A percentile compares a stretch with the other conserved stretches of the same genome.
These are phyloP conservation scores for Saccharomycopsis microspora DNA, from an alignment of 805 yeast genomes.

Conservation along the genomic window DNA sequence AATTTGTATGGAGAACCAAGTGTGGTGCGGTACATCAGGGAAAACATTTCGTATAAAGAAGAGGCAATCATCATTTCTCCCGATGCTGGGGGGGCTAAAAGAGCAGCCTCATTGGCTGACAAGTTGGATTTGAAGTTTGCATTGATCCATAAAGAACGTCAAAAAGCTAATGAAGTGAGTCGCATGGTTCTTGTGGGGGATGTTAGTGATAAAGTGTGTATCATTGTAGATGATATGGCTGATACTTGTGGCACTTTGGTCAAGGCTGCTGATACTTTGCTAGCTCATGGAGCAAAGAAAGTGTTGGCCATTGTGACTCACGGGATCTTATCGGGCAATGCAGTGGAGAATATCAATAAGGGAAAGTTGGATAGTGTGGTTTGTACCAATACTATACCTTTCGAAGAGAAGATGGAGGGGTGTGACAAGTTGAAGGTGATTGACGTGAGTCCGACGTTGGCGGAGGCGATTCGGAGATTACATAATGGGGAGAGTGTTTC, in stretches of 20 bases:
- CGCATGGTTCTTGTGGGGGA: conserved; percentile 83
- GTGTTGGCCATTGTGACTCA: conserved; percentile 80
- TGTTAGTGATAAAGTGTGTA: conserved; percentile 62
- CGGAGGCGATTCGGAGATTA: conserved; percentile 74
- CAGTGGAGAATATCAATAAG: conserved; percentile 57
- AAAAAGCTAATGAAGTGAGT: conserved; percentile 72
- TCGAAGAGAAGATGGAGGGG: conserved; percentile 44
- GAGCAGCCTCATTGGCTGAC: conserved; percentile 82
- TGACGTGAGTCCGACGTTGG: conserved; percentile 64
- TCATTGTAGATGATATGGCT: conserved; percentile 82
- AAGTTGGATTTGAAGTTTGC: conserved; percentile 72
- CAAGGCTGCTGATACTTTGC: conserved; percentile 67
- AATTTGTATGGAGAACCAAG: conserved; percentile 78
- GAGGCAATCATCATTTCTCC: conserved; percentile 75
- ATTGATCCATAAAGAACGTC: conserved; percentile 76
- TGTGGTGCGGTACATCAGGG: conserved; percentile 64
- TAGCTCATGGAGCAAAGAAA: conserved; percentile 56
- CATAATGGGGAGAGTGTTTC: conserved; percentile 84
- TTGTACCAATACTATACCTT: conserved; percentile 74
- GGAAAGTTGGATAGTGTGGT: conserved; percentile 59
- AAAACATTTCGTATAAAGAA: conserved; percentile 36
- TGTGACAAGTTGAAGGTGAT: conserved; percentile 59
- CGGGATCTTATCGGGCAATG: conserved; percentile 68
- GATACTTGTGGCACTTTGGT: conserved; percentile 83
- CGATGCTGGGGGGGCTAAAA: conserved; percentile 85